Conservation (phyloP, 345 rosid species). For the Tarenaya hassleriana region DNA sequence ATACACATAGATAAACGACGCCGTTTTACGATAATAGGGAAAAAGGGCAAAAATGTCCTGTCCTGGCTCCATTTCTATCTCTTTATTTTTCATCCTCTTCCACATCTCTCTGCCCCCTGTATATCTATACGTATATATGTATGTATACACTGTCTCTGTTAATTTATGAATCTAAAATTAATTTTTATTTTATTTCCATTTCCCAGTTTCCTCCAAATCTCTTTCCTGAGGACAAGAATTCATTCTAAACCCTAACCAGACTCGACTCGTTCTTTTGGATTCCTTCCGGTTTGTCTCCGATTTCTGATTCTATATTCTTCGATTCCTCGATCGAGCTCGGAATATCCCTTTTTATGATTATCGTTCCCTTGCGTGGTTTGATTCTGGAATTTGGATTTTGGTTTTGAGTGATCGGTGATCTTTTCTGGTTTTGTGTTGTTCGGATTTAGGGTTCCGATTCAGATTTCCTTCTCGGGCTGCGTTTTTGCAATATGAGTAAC, state of each 20-base stretch:
- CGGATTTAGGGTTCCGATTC: constrained; percentile 14
- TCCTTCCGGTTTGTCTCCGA: constrained; percentile 28
- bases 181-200: neutral
- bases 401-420: constrained; percentile 15
- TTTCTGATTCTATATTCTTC: neutral
- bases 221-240: constrained; percentile 16
- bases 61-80: no score
- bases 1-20: no score
- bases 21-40: no score
- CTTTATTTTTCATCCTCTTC: no score
- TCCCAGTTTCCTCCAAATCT: constrained; percentile 18
- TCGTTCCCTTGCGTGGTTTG: neutral
- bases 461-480: neutral
- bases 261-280: constrained; percentile 14
- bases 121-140: no score
- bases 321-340: neutral
- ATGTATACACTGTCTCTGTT: no score
- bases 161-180: no score
- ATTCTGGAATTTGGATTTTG: neutral
- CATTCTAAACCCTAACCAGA: constrained; percentile 33
- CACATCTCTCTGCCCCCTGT: no score
- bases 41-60: no score
- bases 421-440: neutral
- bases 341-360: neutral
- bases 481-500: constrained; percentile 53